These are phyloP conservation scores for Spergularia azorica DNA, from an alignment of 179 eudicot species.

Conservation along the genomic window DNA sequence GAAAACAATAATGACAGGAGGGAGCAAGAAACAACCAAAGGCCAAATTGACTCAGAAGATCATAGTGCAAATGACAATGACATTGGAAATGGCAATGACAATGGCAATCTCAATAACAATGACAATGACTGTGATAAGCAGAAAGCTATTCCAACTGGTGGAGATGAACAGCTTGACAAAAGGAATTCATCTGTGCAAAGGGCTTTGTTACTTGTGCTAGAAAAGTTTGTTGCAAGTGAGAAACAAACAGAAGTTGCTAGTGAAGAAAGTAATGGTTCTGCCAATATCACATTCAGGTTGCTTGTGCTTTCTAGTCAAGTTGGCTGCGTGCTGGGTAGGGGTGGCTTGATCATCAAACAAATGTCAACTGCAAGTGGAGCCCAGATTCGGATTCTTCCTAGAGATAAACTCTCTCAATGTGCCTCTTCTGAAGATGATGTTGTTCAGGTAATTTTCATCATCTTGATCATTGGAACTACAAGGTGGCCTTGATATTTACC, in stretches of 20 bases:
- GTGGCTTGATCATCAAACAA: conserved; percentile 73
- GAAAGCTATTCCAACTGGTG: conserved; percentile 39
- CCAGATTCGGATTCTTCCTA: conserved; percentile 77
- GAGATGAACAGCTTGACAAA: conserved; percentile 45
- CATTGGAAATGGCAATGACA: neutral
- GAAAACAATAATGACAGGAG: conserved; percentile 39
- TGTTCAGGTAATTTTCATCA: conserved; percentile 62
- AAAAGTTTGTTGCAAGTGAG: conserved; percentile 58
- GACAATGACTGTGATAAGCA: conserved; percentile 36
- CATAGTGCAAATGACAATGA: conserved; percentile 38
- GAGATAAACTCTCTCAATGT: conserved; percentile 73
- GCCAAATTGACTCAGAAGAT: conserved; percentile 38
- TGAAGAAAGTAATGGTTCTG: conserved; percentile 48
- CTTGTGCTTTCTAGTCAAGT: conserved; percentile 84
- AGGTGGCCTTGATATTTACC: neutral
- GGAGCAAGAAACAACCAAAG: conserved; percentile 38
- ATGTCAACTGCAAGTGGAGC: conserved; percentile 85
- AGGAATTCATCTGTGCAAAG: conserved; percentile 57
- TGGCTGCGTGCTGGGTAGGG: conserved; percentile 67
- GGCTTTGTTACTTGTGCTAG: conserved; percentile 74
- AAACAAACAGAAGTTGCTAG: conserved; percentile 43
- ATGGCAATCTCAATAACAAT: conserved; percentile 7
- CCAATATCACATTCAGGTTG: conserved; percentile 53
- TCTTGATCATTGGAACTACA: conserved; percentile 3
- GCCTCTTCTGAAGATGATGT: conserved; percentile 84